phyloP scores from a whole-genome alignment of 352 stramenopile genomes.

The Pythium grandisporangium region DNA sequence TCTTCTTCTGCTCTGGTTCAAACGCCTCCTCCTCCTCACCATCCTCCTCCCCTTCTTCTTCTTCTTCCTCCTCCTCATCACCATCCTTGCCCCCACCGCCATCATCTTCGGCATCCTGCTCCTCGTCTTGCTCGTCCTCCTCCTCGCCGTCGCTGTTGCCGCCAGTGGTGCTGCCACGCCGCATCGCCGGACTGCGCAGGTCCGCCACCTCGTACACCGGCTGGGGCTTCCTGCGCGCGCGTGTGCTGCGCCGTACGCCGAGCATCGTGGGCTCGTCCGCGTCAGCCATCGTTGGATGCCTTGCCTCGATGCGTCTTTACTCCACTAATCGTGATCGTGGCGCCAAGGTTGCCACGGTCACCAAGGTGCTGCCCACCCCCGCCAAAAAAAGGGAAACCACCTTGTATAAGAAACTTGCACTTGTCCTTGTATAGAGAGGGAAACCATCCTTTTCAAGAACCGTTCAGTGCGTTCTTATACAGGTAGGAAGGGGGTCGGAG shows the following conservation, averaged over 20 bases:
- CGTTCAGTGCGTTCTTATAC: too few species aligned
- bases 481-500: too few species aligned
- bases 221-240: constrained; percentile 55
- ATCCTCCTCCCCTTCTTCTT: constrained; percentile 9
- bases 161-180: too few species aligned
- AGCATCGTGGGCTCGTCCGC: constrained; percentile 10
- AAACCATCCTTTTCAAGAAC: constrained; percentile 3
- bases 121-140: constrained; percentile 11
- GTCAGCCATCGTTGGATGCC: constrained; percentile 1
- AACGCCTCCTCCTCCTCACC: constrained; percentile 20
- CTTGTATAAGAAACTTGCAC: constrained; percentile 24
- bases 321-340: too few species aligned
- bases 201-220: constrained; percentile 65
- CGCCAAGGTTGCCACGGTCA: too few species aligned
- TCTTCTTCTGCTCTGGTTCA: constrained; percentile 10
- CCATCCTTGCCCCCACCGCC: constrained; percentile 8
- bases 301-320: too few species aligned
- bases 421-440: constrained; percentile 2
- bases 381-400: constrained; percentile 28
- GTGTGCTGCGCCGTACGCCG: constrained; percentile 42
- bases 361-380: neutral
- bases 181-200: too few species aligned
- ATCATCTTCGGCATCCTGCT: constrained; percentile 12
- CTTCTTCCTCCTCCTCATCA: constrained; percentile 12
- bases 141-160: neutral